Evolutionary conservation across 148 eudicot species (phyloP).

Genomic region (Camellia japonica): DNA sequence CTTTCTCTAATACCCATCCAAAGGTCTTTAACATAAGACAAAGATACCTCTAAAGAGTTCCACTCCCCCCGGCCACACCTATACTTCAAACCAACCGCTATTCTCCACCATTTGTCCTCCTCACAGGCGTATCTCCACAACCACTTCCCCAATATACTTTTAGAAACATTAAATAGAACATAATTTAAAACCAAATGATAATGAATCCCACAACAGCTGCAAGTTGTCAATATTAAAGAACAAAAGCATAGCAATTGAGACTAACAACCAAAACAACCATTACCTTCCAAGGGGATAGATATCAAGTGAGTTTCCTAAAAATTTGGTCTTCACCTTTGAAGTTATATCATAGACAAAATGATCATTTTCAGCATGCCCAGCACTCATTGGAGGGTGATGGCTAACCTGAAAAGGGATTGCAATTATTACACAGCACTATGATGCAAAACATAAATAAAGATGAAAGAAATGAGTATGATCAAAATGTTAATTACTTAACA

Average conservation of each 20-base stretch:
- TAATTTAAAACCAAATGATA: neutral
- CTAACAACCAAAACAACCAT: neutral
- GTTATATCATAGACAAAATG: conserved; percentile 88
- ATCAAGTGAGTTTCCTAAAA: conserved; percentile 88
- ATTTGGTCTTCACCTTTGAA: conserved; percentile 94
- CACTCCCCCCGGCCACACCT: no score
- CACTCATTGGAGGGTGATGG: conserved; percentile 99
- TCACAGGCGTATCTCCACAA: no score
- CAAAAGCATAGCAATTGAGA: neutral
- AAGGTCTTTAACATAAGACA: no score
- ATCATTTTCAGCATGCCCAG: conserved; percentile 91
- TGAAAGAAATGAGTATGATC: neutral
- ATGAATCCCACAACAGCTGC: neutral
- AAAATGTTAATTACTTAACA: conserved; percentile 1
- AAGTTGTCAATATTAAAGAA: neutral
- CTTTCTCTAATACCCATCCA: no score
- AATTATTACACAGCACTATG: neutral
- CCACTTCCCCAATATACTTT: no score
- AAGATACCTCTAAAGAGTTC: no score
- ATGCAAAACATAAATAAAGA: neutral
- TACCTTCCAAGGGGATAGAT: conserved; percentile 98
- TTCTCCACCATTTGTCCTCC: no score
- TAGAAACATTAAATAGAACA: no score
- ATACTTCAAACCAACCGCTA: no score
- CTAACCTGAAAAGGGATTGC: conserved; percentile 54